Evolutionary conservation across 2,329 filamentous ascomycete genomes (phyloP).

Genomic region (Thielaviopsis musarum): DNA sequence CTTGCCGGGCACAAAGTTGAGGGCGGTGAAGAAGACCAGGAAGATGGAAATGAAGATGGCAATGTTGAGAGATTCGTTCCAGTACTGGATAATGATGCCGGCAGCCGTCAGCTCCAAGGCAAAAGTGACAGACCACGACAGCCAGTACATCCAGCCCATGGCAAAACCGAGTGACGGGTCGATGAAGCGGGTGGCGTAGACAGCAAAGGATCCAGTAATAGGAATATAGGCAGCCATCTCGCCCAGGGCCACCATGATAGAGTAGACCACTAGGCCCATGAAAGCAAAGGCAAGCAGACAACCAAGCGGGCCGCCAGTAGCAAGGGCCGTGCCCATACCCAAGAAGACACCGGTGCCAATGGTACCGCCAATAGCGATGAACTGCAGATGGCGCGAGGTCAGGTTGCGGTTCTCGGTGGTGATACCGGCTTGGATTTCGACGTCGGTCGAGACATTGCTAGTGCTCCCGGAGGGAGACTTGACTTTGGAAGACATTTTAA

Average conservation of each 20-base stretch:
- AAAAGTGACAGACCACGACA: conserved; percentile 57
- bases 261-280: conserved; percentile 56
- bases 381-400: conserved; percentile 27
- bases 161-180: conserved; percentile 57
- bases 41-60: conserved; percentile 60
- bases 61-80: conserved; percentile 44
- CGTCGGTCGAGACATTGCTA: neutral
- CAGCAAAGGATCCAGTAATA: conserved; percentile 58
- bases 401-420: conserved; percentile 18
- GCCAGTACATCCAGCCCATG: conserved; percentile 76
- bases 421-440: neutral
- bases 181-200: conserved; percentile 60
- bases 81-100: conserved; percentile 61
- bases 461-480: conserved; percentile 1
- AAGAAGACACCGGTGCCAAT: conserved; percentile 61
- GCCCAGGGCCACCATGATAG: conserved; percentile 52
- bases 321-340: conserved; percentile 45
- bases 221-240: conserved; percentile 69
- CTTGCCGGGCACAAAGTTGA: conserved; percentile 56
- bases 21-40: conserved; percentile 48
- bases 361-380: conserved; percentile 40
- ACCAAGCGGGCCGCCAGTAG: conserved; percentile 46
- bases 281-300: conserved; percentile 52
- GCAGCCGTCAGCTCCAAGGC: conserved; percentile 57
- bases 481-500: neutral